Percentiles rank a stretch among this genome's conserved stretches.
These are phyloP conservation scores for Coffea humblotiana DNA, from an alignment of 305 asterid species.

Conservation along the genomic window DNA sequence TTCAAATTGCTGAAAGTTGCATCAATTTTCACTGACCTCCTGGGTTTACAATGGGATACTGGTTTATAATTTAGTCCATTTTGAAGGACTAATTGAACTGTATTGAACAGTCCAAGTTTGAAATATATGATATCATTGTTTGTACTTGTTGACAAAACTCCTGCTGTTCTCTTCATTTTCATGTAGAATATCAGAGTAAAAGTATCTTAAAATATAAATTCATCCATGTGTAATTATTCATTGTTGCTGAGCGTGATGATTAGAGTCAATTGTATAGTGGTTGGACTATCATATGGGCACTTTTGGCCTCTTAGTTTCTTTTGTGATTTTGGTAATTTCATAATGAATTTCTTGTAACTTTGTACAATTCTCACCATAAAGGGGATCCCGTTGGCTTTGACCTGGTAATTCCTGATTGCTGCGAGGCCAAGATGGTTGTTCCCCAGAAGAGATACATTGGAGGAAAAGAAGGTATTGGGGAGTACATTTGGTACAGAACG, in stretches of 20 bases:
- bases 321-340: not conserved
- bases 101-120: not conserved
- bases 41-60: not conserved
- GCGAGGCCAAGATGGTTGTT: slow-evolving; percentile 80
- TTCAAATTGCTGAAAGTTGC: not conserved
- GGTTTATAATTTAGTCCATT: not conserved
- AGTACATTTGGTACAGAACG: slow-evolving; percentile 86
- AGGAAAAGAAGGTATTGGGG: slow-evolving; percentile 87
- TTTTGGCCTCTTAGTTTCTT: not conserved
- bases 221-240: not conserved
- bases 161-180: not conserved
- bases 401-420: slow-evolving; percentile 74
- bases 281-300: not conserved
- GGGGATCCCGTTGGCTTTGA: slow-evolving; percentile 85
- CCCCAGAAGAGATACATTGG: slow-evolving; percentile 79
- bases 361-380: slow-evolving; percentile 36
- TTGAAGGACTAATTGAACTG: not conserved
- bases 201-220: not conserved
- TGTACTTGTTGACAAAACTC: not conserved
- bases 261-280: not conserved
- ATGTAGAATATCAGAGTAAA: slow-evolving; percentile 1
- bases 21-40: not conserved
- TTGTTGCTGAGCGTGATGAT: not conserved
- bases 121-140: not conserved
- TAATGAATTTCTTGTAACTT: slow-evolving; percentile 14